Percentiles rank a stretch among this genome's conserved stretches.
phyloP scores from a whole-genome alignment of 441 rosid species.

The Corymbia citriodora region DNA sequence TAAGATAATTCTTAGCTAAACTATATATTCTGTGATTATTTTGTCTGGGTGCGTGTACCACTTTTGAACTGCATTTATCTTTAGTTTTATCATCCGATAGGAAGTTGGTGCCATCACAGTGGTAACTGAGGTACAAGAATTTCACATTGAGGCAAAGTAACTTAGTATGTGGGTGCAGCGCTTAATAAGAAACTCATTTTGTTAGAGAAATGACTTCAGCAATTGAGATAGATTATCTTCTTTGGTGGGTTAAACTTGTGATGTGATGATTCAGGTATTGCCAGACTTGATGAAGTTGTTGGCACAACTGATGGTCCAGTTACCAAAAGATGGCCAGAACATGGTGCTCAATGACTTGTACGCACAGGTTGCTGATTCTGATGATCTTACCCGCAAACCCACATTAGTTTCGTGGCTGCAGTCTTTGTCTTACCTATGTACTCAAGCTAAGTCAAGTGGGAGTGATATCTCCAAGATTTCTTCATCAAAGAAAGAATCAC shows the following conservation, averaged over 20 bases:
- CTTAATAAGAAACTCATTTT: not conserved
- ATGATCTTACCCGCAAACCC: slow-evolving; percentile 90
- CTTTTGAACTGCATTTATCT: not conserved
- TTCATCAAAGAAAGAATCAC: slow-evolving; percentile 15
- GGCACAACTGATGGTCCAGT: slow-evolving; percentile 49
- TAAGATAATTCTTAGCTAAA: not conserved
- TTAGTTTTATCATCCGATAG: not conserved
- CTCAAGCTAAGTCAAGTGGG: slow-evolving; percentile 22
- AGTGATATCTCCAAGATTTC: slow-evolving; percentile 14
- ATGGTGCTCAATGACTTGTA: slow-evolving; percentile 65
- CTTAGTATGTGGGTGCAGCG: not conserved
- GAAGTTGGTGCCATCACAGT: not conserved
- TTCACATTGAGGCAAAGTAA: not conserved
- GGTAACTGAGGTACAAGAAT: not conserved
- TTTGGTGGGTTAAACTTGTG: not conserved
- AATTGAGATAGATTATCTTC: not conserved
- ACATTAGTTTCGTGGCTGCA: slow-evolving; percentile 91
- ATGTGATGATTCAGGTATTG: slow-evolving; percentile 36
- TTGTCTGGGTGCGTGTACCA: not conserved
- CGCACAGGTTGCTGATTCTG: slow-evolving; percentile 80
- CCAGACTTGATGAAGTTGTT: slow-evolving; percentile 69
- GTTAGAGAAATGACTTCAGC: not conserved
- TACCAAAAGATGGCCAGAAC: slow-evolving; percentile 67
- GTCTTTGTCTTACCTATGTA: slow-evolving; percentile 71
- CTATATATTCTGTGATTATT: not conserved